Base-by-base conservation (phyloP, 176 grass and related monocot genomes). In the Echinochloa phyllopogon region DNA sequence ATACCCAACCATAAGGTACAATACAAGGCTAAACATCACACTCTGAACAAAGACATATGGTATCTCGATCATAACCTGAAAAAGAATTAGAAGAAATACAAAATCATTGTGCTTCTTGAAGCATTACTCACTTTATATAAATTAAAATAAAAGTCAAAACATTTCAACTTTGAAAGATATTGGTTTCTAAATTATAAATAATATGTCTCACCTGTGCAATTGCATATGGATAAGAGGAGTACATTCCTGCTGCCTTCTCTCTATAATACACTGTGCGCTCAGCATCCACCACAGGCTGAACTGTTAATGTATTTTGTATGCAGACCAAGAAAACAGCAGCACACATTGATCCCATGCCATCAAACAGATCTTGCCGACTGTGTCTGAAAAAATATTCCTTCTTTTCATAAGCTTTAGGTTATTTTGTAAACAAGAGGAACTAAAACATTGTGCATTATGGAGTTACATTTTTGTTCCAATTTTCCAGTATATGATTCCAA, bases 171-270 rank as follows among this genome's bases (percentile, higher is more conserved):
- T 17, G 6, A 69, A 18, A 69, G 65, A 69, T 43, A 39, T 11
- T 43, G 65, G 7, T 42, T 69, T 33, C 25, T 52, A 12, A 13
- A 29, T 29, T 18, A 29, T 57, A 21, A 38, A 38, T 76, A 38
- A 33, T 59, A 2, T 63, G 24, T 33, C 10, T 42, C 74, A 84
- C 79, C 84, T 92, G 91, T 59, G 91, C 91, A 84, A 89, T 69
- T 38, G 84, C 86, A 72, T 92, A 92, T 68, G 87, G 75, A 84
- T 81, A 89, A 20, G 80, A 75, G 41, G 91, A 89, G 78, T 92
- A 92, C 90, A 92, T 92, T 75, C 91, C 83, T 64, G 91, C 87
- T 64, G 86, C 88, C 17, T 92, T 92, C 62, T 92, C 91, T 59
- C 91, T 77, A 38, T 81, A 92, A 27, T 89, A 55, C 52, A 89